phyloP scores from a whole-genome alignment of 2,329 filamentous ascomycete species.

The Verticillium nubilum region DNA sequence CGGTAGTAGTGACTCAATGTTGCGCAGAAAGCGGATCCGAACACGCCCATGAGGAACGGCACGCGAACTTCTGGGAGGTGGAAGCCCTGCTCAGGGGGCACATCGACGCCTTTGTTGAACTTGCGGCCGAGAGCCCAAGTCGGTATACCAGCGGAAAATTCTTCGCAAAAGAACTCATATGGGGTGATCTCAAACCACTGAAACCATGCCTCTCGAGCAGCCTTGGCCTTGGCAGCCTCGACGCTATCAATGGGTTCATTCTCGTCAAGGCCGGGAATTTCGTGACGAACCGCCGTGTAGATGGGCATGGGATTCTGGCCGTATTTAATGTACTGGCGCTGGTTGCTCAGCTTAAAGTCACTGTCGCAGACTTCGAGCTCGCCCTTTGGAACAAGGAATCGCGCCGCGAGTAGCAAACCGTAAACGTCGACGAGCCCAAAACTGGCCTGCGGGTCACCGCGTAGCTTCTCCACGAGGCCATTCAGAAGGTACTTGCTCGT shows the following conservation, averaged over 20 bases:
- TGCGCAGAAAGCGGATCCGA: conserved; percentile 93
- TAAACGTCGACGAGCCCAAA: conserved; percentile 94
- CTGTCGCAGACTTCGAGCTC: conserved; percentile 69
- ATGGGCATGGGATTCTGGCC: conserved; percentile 87
- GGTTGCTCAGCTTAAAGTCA: conserved; percentile 89
- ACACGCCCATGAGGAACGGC: conserved; percentile 86
- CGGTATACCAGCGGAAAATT: conserved; percentile 84
- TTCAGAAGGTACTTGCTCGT: conserved; percentile 89
- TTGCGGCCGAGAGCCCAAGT: conserved; percentile 87
- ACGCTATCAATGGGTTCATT: conserved; percentile 24
- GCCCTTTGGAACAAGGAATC: conserved; percentile 80
- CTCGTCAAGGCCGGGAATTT: conserved; percentile 68
- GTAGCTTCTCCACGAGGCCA: conserved; percentile 86
- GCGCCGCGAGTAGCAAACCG: conserved; percentile 75
- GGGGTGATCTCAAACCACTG: conserved; percentile 97
- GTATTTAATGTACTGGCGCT: conserved; percentile 67
- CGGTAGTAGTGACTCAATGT: conserved; percentile 95
- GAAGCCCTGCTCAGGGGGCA: conserved; percentile 58
- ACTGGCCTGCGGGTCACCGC: conserved; percentile 70
- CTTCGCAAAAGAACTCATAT: conserved; percentile 93
- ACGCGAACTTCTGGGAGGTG: conserved; percentile 80
- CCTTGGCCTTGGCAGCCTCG: conserved; percentile 45
- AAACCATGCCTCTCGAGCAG: conserved; percentile 76
- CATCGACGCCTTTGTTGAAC: conserved; percentile 67
- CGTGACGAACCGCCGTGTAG: conserved; percentile 91